Base-by-base conservation (phyloP, 768 basidiomycete species). In the Hypholoma sublateritium region DNA sequence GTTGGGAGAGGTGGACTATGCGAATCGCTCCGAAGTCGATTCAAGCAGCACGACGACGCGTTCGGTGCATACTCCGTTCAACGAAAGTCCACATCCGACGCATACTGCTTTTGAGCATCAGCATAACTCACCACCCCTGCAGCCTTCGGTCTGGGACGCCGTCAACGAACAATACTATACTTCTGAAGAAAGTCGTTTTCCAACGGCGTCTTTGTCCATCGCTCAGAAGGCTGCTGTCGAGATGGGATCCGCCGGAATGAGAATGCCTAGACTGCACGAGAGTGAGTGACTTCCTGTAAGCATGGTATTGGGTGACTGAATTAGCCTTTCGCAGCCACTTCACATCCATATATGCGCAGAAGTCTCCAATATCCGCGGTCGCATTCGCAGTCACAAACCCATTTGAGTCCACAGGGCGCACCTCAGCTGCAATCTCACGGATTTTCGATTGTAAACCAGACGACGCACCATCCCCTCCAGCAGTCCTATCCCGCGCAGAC, bases 271-370 rank as follows among this genome's bases (percentile, higher is more conserved):
- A 46, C 41, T 59, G 35, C 64, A 65, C 45, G 55, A 57, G 12
- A 58, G 64, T 65, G 32, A 58, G 64, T 57, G 21, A 21, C 22
- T 35, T 8, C 25, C 9, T 42, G 9, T 19, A 21, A 41, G 16
- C 25, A 12, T 22, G 21, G 22, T n/a, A 21, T 5, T 41, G 25
- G n/a, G 21, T 54, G 9, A 43, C 21, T 35, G 22, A 24, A 36
- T 34, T 22, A n/a, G 24, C n/a, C 1, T 17, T 35, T 17, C 49
- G 50, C 50, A 66, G 65, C 66, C 17, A 47, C 59, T 16, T 63
- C 65, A 14, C 68, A 67, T 52, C 68, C 68, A 9, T 69, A 69
- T 54, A 50, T 66, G 35, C 60, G 66, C 8, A 63, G 61, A 46
- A 62, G 52, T 47, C 36, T 57, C 35, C 57, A 61, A 32, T 55